Percentiles rank a stretch among this genome's conserved stretches.
Conservation (phyloP, 2,329 filamentous ascomycete species). For the Hypoxylon rubiginosum region DNA sequence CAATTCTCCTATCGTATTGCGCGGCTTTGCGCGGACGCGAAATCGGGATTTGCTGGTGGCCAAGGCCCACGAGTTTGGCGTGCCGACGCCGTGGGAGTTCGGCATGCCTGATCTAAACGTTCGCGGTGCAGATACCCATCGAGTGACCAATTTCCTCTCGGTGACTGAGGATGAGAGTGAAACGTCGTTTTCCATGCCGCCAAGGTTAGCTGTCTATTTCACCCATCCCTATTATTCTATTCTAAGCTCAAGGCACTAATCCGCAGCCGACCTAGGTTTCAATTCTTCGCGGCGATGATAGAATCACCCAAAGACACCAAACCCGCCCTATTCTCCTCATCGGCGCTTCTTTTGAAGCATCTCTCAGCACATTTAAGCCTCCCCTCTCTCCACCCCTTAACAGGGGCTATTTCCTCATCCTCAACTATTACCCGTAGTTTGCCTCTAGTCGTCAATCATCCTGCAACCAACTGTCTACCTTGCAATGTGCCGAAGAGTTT, state of each 20-base stretch:
- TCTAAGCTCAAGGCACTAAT: not conserved
- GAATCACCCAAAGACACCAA: slow-evolving; percentile 64
- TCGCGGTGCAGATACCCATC: slow-evolving; percentile 57
- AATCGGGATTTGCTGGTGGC: slow-evolving; percentile 60
- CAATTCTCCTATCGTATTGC: slow-evolving; percentile 67
- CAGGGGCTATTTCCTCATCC: slow-evolving; percentile 63
- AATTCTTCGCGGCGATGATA: slow-evolving; percentile 64
- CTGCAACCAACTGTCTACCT: slow-evolving; percentile 60
- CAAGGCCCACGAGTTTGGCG: slow-evolving; percentile 63
- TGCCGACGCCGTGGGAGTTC: slow-evolving; percentile 66
- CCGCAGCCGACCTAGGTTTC: slow-evolving; percentile 56
- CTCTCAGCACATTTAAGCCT: slow-evolving; percentile 56
- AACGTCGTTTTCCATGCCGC: slow-evolving; percentile 59
- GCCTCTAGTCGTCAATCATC: slow-evolving; percentile 61
- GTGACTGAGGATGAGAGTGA: slow-evolving; percentile 56
- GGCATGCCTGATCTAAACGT: slow-evolving; percentile 67
- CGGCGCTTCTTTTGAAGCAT: slow-evolving; percentile 63
- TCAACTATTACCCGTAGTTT: slow-evolving; percentile 59
- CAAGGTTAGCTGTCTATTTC: slow-evolving; percentile 52
- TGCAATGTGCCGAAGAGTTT: slow-evolving; percentile 58
- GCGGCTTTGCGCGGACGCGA: slow-evolving; percentile 63
- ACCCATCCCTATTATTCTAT: not conserved
- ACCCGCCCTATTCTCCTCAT: slow-evolving; percentile 67
- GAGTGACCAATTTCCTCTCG: slow-evolving; percentile 66
- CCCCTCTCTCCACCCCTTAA: slow-evolving; percentile 56